Conservation (phyloP, 805 yeast genomes). For the Isabelozyma gotoi region DNA sequence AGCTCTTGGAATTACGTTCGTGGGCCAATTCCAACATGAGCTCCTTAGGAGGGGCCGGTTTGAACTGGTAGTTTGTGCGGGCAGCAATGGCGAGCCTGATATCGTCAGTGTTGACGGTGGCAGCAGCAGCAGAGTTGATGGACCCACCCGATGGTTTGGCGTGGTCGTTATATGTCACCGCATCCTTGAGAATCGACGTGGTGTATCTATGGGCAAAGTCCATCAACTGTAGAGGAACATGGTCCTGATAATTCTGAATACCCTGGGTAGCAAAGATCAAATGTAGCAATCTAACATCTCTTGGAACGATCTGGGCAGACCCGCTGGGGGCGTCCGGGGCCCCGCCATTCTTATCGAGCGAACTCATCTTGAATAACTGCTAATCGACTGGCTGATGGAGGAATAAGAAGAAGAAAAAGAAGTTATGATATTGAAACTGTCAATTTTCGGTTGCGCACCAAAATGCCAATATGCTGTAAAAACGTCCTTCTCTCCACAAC, state of each 20-base stretch:
- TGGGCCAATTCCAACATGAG: constrained; percentile 85
- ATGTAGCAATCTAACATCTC: constrained; percentile 90
- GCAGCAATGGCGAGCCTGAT: constrained; percentile 91
- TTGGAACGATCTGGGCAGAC: constrained; percentile 48
- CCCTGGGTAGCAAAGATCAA: constrained; percentile 92
- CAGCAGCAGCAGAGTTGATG: constrained; percentile 36
- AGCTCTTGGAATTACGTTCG: constrained; percentile 83
- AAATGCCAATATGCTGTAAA: no score
- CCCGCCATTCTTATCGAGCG: neutral
- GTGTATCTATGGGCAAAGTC: constrained; percentile 95
- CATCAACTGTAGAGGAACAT: constrained; percentile 93
- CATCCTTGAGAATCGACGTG: constrained; percentile 82
- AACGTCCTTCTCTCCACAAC: no score
- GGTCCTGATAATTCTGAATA: constrained; percentile 88
- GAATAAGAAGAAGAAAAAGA: neutral
- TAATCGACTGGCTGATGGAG: neutral
- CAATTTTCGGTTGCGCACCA: neutral
- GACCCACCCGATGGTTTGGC: constrained; percentile 42
- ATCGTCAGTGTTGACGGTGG: constrained; percentile 80
- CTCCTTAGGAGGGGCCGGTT: constrained; percentile 92
- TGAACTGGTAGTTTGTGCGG: constrained; percentile 92
- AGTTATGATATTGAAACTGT: neutral
- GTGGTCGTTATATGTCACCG: constrained; percentile 85
- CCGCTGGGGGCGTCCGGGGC: neutral
- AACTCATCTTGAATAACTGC: neutral